These are phyloP conservation scores for Penicillium hordei DNA, from an alignment of 2,329 filamentous ascomycete genomes.

Conservation along the genomic window DNA sequence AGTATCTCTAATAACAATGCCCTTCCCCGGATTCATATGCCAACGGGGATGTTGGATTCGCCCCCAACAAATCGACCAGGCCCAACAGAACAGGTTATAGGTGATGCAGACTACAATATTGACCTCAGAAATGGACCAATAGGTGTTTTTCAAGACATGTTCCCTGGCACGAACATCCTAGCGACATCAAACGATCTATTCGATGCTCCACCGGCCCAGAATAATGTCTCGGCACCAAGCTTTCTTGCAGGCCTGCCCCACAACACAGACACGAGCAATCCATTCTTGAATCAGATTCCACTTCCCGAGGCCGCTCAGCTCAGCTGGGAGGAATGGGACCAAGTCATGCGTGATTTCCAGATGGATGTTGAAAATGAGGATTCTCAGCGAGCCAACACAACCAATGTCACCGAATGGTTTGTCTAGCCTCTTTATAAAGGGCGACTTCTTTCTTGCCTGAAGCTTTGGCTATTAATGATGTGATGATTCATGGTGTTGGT, in stretches of 20 bases:
- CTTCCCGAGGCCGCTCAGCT: conserved; percentile 20
- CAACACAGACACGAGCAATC: conserved; percentile 12
- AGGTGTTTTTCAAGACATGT: conserved; percentile 28
- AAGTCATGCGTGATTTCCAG: conserved; percentile 43
- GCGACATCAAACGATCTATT: conserved; percentile 13
- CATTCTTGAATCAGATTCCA: conserved; percentile 18
- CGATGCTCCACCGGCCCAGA: conserved; percentile 13
- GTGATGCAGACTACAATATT: conserved; percentile 19
- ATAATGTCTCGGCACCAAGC: conserved; percentile 7
- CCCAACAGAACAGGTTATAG: neutral
- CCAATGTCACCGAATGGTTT: conserved; percentile 33
- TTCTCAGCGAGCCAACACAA: conserved; percentile 15
- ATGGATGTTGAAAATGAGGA: conserved; percentile 34
- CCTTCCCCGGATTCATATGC: conserved; percentile 26
- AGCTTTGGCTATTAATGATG: conserved; percentile 6
- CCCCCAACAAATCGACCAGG: conserved; percentile 5
- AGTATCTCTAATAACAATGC: conserved; percentile 12
- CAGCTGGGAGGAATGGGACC: conserved; percentile 39
- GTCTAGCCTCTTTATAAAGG: conserved; percentile 15
- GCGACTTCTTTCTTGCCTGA: neutral
- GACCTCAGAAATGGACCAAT: conserved; percentile 29
- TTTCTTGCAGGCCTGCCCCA: conserved; percentile 14
- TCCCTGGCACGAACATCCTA: conserved; percentile 30
- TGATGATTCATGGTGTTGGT: conserved; percentile 12
- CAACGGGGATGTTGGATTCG: conserved; percentile 1